Evolutionary conservation across 2,329 filamentous ascomycete species (phyloP).

Genomic region (Grosmannia clavigera): DNA sequence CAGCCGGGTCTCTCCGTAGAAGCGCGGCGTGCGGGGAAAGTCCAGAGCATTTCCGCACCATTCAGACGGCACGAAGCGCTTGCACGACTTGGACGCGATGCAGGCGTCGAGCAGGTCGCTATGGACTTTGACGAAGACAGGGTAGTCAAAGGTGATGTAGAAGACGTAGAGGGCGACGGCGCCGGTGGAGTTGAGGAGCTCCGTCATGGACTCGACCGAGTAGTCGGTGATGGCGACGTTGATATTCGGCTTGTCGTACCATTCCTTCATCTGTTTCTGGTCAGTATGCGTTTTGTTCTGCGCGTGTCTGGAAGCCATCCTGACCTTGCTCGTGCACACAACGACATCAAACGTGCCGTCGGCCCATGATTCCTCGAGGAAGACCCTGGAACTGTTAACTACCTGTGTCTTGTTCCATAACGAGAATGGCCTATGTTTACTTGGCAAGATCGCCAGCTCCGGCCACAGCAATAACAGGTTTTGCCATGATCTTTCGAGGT

Average conservation of each 20-base stretch:
- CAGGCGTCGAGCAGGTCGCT: not conserved
- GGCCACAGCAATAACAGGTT: not conserved
- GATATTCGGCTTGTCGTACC: not conserved
- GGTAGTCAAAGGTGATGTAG: not conserved
- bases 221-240: not conserved
- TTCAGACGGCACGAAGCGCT: not conserved
- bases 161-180: not conserved
- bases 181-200: not conserved
- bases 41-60: not conserved
- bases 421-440: not conserved
- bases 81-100: not conserved
- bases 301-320: not conserved
- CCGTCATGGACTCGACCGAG: not conserved
- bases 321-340: not conserved
- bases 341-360: not conserved
- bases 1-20: not conserved
- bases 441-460: not conserved
- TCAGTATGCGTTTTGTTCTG: not conserved
- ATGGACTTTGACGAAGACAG: not conserved
- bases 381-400: not conserved
- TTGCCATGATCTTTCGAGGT: not conserved
- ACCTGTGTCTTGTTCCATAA: not conserved
- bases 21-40: not conserved
- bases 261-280: not conserved
- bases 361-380: not conserved